A percentile compares a stretch with the other conserved stretches of the same genome.
phyloP scores from a whole-genome alignment of 805 yeast genomes.

The Hanseniaspora mollemarum region DNA sequence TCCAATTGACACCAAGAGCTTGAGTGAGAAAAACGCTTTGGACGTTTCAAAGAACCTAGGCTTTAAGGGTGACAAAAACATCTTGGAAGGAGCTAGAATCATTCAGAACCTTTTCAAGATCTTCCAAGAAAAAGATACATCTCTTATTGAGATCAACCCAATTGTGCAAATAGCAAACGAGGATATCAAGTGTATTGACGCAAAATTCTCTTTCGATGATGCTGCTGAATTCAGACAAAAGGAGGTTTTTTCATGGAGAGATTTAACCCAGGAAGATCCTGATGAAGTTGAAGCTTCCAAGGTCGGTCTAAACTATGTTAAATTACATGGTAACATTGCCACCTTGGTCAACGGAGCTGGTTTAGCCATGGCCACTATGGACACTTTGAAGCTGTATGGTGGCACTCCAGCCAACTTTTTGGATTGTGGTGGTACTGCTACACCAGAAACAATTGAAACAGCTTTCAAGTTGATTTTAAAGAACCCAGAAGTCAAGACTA shows the following conservation, averaged over 20 bases:
- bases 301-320: conserved; percentile 88
- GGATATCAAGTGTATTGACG: conserved; percentile 95
- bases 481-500: conserved; percentile 82
- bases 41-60: conserved; percentile 73
- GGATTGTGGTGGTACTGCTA: conserved; percentile 99
- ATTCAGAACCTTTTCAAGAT: conserved; percentile 79
- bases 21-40: conserved; percentile 62
- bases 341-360: conserved; percentile 99
- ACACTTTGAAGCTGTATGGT: conserved; percentile 93
- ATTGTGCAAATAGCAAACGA: conserved; percentile 76
- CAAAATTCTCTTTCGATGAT: conserved; percentile 96
- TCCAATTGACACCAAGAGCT: conserved; percentile 57
- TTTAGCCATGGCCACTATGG: conserved; percentile 99
- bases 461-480: conserved; percentile 89
- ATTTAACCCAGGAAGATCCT: conserved; percentile 92
- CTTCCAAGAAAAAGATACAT: conserved; percentile 84
- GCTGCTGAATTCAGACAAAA: conserved; percentile 90
- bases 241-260: conserved; percentile 95
- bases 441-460: conserved; percentile 93
- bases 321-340: conserved; percentile 96
- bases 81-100: conserved; percentile 76
- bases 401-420: conserved; percentile 98
- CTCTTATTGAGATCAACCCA: conserved; percentile 98
- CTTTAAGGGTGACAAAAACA: conserved; percentile 56
- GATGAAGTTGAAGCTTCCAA: conserved; percentile 89